These are phyloP conservation scores for Fusarium sterilihyphosum DNA, from an alignment of 2,329 filamentous ascomycete genomes.

Conservation along the genomic window DNA sequence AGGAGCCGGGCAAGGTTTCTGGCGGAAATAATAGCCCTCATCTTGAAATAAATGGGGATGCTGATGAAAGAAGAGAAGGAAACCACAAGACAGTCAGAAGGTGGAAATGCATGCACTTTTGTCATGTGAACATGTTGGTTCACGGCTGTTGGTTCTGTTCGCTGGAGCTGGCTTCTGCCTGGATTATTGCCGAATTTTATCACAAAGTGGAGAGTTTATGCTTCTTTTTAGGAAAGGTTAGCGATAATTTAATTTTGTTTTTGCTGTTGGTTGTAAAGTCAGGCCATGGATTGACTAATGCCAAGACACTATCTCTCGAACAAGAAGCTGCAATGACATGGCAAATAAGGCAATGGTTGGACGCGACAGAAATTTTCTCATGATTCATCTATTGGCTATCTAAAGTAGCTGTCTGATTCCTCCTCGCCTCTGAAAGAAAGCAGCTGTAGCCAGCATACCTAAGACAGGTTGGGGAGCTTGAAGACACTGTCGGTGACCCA, in stretches of 20 bases:
- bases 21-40: not conserved
- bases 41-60: not conserved
- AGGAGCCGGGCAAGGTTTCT: not conserved
- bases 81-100: fast-evolving
- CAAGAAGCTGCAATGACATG: not conserved
- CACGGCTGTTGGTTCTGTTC: not conserved
- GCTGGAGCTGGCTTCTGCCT: not conserved
- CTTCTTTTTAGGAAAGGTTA: not conserved
- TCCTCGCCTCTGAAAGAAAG: fast-evolving
- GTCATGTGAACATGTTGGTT: not conserved
- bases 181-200: not conserved
- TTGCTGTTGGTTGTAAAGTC: not conserved
- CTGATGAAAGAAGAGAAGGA: not conserved
- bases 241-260: not conserved
- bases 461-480: slow-evolving; percentile 3
- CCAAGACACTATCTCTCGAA: not conserved
- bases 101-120: not conserved
- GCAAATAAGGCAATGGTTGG: no score
- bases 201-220: not conserved
- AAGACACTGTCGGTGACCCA: slow-evolving; percentile 16
- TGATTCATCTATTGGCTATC: fast-evolving
- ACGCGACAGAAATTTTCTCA: no score
- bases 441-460: no score
- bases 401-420: fast-evolving
- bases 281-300: not conserved